These are phyloP conservation scores for Thymus quinquecostatus DNA, from an alignment of 257 asterid species.

Conservation along the genomic window DNA sequence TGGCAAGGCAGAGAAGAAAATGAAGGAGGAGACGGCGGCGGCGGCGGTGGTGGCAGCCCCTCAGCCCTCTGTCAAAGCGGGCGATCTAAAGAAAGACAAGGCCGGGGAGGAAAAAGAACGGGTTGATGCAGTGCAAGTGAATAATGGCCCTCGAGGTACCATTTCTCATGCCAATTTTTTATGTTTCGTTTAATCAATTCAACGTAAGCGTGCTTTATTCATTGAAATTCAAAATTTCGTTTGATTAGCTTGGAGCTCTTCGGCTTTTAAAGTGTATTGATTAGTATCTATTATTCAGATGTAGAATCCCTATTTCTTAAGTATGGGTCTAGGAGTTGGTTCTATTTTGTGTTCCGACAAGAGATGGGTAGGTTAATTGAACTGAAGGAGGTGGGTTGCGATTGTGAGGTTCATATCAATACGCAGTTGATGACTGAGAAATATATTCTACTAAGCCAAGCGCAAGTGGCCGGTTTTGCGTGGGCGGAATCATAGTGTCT, in stretches of 20 bases:
- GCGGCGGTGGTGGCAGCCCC: slow-evolving; percentile 34
- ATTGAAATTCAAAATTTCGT: not conserved
- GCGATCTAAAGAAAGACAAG: slow-evolving; percentile 15
- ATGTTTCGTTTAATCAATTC: not conserved
- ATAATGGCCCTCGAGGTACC: slow-evolving; percentile 55
- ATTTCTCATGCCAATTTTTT: not conserved
- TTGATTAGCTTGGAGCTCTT: not conserved
- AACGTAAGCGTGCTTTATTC: not conserved
- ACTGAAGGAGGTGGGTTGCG: no score
- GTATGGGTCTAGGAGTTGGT: not conserved
- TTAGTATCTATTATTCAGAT: not conserved
- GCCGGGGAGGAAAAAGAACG: slow-evolving; percentile 28
- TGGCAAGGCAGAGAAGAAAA: slow-evolving; percentile 29
- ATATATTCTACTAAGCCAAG: no score
- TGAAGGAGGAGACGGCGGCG: slow-evolving; percentile 35
- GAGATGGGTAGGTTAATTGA: no score
- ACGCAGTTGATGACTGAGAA: no score
- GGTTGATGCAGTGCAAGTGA: slow-evolving; percentile 36
- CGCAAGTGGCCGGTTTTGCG: no score
- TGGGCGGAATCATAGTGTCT: no score
- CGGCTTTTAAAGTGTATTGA: not conserved
- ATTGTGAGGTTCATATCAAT: no score
- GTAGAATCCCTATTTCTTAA: not conserved
- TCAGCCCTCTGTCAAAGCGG: slow-evolving; percentile 4
- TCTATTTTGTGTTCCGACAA: not conserved